A percentile compares a stretch with the other conserved stretches of the same genome.
Conservation (phyloP, 2,329 filamentous ascomycete species). For the Pezicula carpinea region DNA sequence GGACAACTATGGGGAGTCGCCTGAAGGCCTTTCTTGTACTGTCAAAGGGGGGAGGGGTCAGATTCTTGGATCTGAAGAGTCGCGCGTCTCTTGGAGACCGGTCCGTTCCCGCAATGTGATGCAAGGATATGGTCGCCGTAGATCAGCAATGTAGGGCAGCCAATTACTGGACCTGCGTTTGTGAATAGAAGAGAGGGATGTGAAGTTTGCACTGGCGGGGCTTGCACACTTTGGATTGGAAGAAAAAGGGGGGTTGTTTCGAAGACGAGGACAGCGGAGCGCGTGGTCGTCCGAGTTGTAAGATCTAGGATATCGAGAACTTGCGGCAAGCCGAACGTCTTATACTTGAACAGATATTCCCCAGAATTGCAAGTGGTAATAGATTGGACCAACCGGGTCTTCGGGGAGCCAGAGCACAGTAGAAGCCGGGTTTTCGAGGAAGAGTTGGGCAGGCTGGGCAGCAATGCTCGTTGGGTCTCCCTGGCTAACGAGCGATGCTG, state of each 20-base stretch:
- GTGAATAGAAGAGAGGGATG: conserved; percentile 7
- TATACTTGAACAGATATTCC: conserved; percentile 15
- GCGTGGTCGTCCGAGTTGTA: conserved; percentile 6
- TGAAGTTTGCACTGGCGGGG: conserved; percentile 10
- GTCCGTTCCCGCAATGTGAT: not conserved
- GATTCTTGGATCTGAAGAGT: conserved; percentile 11
- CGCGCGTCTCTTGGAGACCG: conserved; percentile 6
- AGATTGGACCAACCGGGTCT: not conserved
- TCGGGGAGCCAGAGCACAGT: not conserved
- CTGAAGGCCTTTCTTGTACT: not conserved
- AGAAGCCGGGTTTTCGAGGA: not conserved
- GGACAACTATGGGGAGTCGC: not conserved
- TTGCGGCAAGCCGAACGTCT: conserved; percentile 21
- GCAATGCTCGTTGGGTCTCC: not conserved
- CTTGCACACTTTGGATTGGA: conserved; percentile 11
- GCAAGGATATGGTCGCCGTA: conserved; percentile 13
- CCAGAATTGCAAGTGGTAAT: not conserved
- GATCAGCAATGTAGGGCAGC: conserved; percentile 18
- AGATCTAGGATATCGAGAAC: conserved; percentile 12
- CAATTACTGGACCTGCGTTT: conserved; percentile 15
- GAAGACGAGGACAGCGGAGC: conserved; percentile 12
- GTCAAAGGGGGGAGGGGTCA: conserved; percentile 11
- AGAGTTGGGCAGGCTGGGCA: conserved; percentile 3
- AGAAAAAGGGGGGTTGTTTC: conserved; percentile 15
- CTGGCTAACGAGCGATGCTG: not conserved